Percentiles rank a stretch among this genome's conserved stretches.
Conservation (phyloP, 2,329 filamentous ascomycete genomes). For the Paracoccidioides lutzii region DNA sequence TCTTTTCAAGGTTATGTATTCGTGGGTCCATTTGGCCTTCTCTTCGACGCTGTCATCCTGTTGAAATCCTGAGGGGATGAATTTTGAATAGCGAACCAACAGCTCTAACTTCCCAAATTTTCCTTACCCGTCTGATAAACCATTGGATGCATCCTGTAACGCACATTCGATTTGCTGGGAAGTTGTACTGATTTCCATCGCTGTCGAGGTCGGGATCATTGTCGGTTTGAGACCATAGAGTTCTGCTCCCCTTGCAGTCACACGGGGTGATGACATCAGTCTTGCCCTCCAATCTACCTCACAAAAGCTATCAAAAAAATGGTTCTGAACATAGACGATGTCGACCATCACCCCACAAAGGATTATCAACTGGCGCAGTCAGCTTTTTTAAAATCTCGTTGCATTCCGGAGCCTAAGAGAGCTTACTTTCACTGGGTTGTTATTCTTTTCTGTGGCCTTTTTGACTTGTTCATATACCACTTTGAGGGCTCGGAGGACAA, state of each 20-base stretch:
- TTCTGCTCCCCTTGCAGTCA: conserved; percentile 8
- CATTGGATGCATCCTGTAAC: conserved; percentile 2
- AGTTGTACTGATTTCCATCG: conserved; percentile 7
- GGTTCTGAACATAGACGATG: conserved; percentile 7
- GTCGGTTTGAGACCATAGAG: conserved; percentile 3
- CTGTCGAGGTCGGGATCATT: conserved; percentile 2
- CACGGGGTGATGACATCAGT: conserved; percentile 7
- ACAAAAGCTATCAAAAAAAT: conserved; percentile 10
- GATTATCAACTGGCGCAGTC: conserved; percentile 1
- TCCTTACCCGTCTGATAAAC: conserved; percentile 9
- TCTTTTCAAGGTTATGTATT: conserved; percentile 3
- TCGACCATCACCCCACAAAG: conserved; percentile 7
- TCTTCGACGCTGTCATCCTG: conserved; percentile 2
- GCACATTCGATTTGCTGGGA: conserved; percentile 4
- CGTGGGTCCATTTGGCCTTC: conserved; percentile 5
- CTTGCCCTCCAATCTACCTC: neutral
- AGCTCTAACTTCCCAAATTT: too few species aligned
- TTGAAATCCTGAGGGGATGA: neutral
- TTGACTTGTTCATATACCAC: conserved; percentile 3
- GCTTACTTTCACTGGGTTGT: conserved; percentile 3
- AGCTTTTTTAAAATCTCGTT: neutral
- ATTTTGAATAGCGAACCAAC: neutral
- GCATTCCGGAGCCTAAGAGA: neutral
- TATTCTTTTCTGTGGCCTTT: neutral
- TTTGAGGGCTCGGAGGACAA: conserved; percentile 2